Percentiles rank a stretch among this genome's conserved stretches.
Conservation (phyloP, 441 rosid species). For the Populus hybrid region DNA sequence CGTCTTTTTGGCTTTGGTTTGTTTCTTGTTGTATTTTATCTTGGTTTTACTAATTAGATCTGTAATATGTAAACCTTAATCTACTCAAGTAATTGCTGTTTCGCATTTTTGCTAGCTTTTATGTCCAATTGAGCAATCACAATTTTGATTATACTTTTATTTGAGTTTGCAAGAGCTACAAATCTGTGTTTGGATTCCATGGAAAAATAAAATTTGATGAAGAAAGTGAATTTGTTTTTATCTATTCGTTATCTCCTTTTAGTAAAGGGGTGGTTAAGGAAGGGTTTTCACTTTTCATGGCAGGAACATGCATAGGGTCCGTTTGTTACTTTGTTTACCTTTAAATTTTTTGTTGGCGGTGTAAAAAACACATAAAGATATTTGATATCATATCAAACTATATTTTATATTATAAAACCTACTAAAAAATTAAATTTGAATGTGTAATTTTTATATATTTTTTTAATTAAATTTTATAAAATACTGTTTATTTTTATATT, state of each 20-base stretch:
- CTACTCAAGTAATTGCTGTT: constrained; percentile 2
- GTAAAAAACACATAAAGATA: too few species aligned
- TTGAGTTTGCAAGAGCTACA: neutral
- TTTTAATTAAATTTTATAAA: too few species aligned
- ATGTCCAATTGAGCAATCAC: neutral
- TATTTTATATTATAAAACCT: too few species aligned
- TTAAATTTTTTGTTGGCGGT: too few species aligned
- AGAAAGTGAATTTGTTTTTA: neutral
- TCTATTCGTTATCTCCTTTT: neutral
- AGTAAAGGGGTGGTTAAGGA: neutral
- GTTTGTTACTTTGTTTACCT: too few species aligned
- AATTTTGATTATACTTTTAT: neutral
- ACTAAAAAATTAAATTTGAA: too few species aligned
- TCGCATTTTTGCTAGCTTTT: too few species aligned
- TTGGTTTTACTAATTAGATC: constrained; percentile 20
- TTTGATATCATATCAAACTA: too few species aligned
- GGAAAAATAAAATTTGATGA: neutral
- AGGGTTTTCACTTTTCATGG: neutral
- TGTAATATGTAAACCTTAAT: constrained; percentile 19
- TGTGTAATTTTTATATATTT: too few species aligned
- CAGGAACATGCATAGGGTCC: neutral
- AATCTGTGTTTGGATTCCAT: constrained; percentile 4
- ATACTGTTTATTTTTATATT: too few species aligned
- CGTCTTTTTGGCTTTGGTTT: neutral
- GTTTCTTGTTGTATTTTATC: constrained; percentile 20